Evolutionary conservation across 164 flowering plant species (phyloP).

Genomic region (Saururus chinensis): DNA sequence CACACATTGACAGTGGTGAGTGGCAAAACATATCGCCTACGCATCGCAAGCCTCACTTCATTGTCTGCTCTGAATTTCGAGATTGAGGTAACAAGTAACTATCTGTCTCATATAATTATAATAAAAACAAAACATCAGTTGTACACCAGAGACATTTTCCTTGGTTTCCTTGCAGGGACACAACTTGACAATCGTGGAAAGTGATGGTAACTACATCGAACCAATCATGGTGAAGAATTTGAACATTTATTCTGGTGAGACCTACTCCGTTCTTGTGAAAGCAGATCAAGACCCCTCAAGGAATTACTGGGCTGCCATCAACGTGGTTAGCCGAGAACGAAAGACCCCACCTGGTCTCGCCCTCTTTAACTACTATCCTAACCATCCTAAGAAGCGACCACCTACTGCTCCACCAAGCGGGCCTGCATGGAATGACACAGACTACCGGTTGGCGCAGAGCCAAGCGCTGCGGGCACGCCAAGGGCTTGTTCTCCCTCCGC

Average conservation of each 20-base stretch:
- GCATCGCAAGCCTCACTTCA: constrained; percentile 61
- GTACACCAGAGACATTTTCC: too few relatives aligned
- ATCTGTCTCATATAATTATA: too few relatives aligned
- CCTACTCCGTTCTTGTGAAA: constrained; percentile 62
- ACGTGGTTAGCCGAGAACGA: constrained; percentile 35
- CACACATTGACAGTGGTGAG: constrained; percentile 47
- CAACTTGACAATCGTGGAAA: constrained; percentile 81
- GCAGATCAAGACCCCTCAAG: constrained; percentile 60
- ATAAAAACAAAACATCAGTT: background rate
- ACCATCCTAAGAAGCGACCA: constrained; percentile 45
- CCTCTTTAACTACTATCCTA: constrained; percentile 69
- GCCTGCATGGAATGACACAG: constrained; percentile 49
- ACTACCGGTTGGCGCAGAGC: constrained; percentile 32
- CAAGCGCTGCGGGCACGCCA: constrained; percentile 38
- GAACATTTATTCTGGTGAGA: constrained; percentile 77
- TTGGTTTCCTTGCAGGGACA: constrained; percentile 41
- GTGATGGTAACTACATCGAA: constrained; percentile 79
- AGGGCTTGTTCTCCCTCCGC: constrained; percentile 41
- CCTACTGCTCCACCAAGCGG: constrained; percentile 37
- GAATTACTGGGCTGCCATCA: constrained; percentile 56
- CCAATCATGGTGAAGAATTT: constrained; percentile 57
- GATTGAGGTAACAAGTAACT: constrained; percentile 39
- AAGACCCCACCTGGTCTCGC: constrained; percentile 48
- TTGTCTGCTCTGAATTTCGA: constrained; percentile 72
- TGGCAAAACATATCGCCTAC: constrained; percentile 64